phyloP scores from a whole-genome alignment of 805 yeast genomes.

The Ogataea philodendri region DNA sequence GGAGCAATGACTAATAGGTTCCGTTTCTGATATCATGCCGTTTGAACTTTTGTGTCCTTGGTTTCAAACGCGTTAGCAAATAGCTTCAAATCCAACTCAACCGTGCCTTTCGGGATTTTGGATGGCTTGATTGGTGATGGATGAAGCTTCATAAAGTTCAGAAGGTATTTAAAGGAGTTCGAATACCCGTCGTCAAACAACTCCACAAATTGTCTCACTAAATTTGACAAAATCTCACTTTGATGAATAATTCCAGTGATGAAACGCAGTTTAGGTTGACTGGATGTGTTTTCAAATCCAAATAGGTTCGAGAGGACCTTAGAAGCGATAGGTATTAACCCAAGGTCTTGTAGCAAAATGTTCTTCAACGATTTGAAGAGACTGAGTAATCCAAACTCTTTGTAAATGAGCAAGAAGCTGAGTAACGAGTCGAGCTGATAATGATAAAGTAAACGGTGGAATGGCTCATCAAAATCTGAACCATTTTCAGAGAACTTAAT shows the following conservation, averaged over 20 bases:
- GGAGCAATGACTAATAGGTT: conserved; percentile 4
- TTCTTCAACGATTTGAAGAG: conserved; percentile 37
- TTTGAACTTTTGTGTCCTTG: conserved; percentile 7
- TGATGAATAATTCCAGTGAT: conserved; percentile 22
- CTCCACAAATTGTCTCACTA: conserved; percentile 34
- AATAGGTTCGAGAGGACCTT: conserved; percentile 24
- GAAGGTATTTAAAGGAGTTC: conserved; percentile 27
- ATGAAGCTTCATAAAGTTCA: conserved; percentile 28
- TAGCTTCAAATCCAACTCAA: conserved; percentile 22
- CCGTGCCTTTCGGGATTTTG: conserved; percentile 30
- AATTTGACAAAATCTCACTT: conserved; percentile 29
- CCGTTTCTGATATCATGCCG: background rate
- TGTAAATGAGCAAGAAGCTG: conserved; percentile 25
- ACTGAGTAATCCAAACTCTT: conserved; percentile 40
- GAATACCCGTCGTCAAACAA: conserved; percentile 35
- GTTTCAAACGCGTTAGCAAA: conserved; percentile 17
- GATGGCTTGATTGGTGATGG: conserved; percentile 37
- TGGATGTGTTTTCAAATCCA: conserved; percentile 13
- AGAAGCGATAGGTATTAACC: conserved; percentile 29
- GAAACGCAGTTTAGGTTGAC: conserved; percentile 15
- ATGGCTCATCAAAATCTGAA: conserved; percentile 7
- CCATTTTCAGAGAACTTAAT: conserved; percentile 12
- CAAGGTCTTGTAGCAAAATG: conserved; percentile 35
- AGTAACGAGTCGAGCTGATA: conserved; percentile 21
- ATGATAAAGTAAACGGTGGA: conserved; percentile 15